Evolutionary conservation across 1,284 basidiomycete genomes (phyloP).

Genomic region (Irpex sp.): DNA sequence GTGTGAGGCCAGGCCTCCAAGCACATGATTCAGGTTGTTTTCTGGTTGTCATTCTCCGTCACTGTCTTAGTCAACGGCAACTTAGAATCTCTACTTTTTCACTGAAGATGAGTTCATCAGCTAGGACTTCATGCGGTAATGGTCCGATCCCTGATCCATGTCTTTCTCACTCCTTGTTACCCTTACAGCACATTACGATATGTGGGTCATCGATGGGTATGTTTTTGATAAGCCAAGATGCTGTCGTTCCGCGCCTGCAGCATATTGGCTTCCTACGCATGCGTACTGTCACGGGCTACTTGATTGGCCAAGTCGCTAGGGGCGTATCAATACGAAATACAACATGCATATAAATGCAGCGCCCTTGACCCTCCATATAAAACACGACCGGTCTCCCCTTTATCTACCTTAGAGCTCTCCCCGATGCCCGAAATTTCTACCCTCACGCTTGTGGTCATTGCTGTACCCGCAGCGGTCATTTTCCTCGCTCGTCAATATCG

Average conservation of each 20-base stretch:
- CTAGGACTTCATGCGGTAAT: neutral
- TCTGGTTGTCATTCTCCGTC: neutral
- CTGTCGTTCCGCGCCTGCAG: neutral
- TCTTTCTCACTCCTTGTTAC: neutral
- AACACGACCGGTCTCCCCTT: neutral
- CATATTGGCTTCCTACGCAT: neutral
- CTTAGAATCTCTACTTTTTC: neutral
- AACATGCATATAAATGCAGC: neutral
- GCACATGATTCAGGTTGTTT: neutral
- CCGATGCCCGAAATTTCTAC: neutral
- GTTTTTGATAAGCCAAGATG: neutral
- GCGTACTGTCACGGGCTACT: neutral
- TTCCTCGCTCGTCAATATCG: neutral
- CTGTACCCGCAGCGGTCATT: neutral
- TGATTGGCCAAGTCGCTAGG: neutral
- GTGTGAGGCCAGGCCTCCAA: neutral
- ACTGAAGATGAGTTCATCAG: neutral
- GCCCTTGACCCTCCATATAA: neutral
- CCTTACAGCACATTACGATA: neutral
- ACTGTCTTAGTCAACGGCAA: neutral
- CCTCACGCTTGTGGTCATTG: neutral
- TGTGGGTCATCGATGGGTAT: neutral
- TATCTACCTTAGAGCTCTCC: neutral
- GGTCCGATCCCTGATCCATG: neutral
- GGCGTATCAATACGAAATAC: neutral